Evolutionary conservation across 768 basidiomycete species (phyloP).

Genomic region (Tylopilus sp.): DNA sequence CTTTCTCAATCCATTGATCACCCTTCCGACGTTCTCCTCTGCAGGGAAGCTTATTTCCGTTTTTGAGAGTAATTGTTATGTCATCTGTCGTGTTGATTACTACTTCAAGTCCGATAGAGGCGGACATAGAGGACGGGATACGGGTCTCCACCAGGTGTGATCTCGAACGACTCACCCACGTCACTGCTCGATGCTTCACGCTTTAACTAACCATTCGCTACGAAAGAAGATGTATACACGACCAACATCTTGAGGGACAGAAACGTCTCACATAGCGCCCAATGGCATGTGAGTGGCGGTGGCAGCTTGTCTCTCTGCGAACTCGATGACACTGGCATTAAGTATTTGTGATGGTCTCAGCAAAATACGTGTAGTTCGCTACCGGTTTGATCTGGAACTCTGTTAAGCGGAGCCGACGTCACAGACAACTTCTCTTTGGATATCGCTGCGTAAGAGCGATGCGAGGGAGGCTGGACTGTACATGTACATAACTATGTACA

Average conservation of each 20-base stretch:
- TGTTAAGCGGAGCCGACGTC: slow-evolving; percentile 1
- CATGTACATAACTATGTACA: no score
- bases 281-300: slow-evolving; percentile 37
- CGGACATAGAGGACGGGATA: slow-evolving; percentile 39
- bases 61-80: slow-evolving; percentile 53
- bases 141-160: no score
- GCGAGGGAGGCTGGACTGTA: no score
- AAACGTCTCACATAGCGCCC: slow-evolving; percentile 37
- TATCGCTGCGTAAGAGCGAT: no score
- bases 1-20: slow-evolving; percentile 37
- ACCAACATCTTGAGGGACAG: no score
- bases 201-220: slow-evolving; percentile 39
- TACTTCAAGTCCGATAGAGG: slow-evolving; percentile 42
- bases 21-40: slow-evolving; percentile 43
- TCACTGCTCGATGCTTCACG: neutral
- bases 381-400: slow-evolving; percentile 47
- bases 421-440: no score
- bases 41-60: slow-evolving; percentile 52
- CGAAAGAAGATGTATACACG: no score
- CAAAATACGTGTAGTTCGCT: slow-evolving; percentile 43
- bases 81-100: slow-evolving; percentile 39
- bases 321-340: slow-evolving; percentile 41
- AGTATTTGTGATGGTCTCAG: slow-evolving; percentile 37
- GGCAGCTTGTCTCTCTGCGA: slow-evolving; percentile 38
- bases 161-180: slow-evolving; percentile 2